Conservation (phyloP, 164 flowering plant species). For the Magnolia changhungtana region DNA sequence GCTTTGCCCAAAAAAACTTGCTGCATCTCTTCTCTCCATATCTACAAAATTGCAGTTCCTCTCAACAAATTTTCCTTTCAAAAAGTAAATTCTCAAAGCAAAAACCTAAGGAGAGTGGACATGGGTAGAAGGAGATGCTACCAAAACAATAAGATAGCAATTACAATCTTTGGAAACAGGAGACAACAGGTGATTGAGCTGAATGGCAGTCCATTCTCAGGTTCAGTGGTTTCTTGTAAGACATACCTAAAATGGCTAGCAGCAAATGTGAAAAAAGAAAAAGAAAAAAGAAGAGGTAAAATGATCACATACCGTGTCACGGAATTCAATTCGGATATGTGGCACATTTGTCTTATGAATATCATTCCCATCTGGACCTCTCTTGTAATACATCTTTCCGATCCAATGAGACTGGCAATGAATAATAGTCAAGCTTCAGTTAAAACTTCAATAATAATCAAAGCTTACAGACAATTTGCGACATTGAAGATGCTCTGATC, state of each 20-base stretch:
- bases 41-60: conserved; percentile 34
- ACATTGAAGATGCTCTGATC: background rate
- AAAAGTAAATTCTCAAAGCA: background rate
- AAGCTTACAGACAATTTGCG: background rate
- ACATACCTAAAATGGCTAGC: background rate
- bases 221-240: background rate
- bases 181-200: background rate
- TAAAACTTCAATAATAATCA: background rate
- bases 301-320: conserved; percentile 56
- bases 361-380: conserved; percentile 95
- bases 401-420: conserved; percentile 82
- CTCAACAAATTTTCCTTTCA: background rate
- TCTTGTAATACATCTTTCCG: conserved; percentile 77
- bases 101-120: background rate
- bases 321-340: conserved; percentile 87
- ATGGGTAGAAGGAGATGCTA: background rate
- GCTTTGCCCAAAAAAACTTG: conserved; percentile 76
- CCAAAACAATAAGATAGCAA: background rate
- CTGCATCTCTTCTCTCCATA: conserved; percentile 94
- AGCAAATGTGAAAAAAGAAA: background rate
- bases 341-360: conserved; percentile 97
- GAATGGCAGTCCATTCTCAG: background rate
- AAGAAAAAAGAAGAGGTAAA: background rate
- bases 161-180: background rate
- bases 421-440: background rate